phyloP scores from a whole-genome alignment of 1,284 basidiomycete species.

The Stygiomarasmius scandens region DNA sequence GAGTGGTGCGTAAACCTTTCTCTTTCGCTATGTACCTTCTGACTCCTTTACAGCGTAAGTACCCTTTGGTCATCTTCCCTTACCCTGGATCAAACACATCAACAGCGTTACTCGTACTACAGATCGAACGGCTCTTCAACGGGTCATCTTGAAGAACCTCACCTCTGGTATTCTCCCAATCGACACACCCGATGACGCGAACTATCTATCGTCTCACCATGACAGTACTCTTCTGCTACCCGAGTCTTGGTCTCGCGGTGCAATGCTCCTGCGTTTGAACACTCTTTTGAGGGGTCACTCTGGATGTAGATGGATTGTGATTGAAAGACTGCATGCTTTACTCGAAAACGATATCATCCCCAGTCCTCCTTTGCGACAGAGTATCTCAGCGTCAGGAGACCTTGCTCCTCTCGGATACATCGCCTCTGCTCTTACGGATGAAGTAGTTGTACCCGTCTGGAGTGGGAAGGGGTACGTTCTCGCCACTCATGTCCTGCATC shows the following conservation, averaged over 20 bases:
- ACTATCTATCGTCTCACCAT: not conserved
- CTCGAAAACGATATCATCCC: slow-evolving; percentile 11
- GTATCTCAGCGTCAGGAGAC: slow-evolving; percentile 9
- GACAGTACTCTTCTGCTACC: slow-evolving; percentile 1
- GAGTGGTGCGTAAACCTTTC: not conserved
- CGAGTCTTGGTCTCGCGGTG: slow-evolving; percentile 4
- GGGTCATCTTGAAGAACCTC: not conserved
- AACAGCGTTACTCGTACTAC: not conserved
- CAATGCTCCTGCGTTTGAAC: slow-evolving; percentile 12
- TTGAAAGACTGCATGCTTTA: slow-evolving; percentile 7
- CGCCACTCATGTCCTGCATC: not conserved
- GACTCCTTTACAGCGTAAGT: not conserved
- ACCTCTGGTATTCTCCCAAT: not conserved
- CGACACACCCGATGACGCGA: not conserved
- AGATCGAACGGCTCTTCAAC: not conserved
- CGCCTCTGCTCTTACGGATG: not conserved
- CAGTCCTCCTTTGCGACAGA: slow-evolving; percentile 5
- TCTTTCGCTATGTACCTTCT: not conserved
- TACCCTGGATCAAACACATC: not conserved
- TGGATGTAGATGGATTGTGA: slow-evolving; percentile 7
- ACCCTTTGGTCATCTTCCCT: not conserved
- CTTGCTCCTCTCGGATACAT: slow-evolving; percentile 7
- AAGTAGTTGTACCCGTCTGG: not conserved
- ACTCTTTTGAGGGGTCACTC: slow-evolving; percentile 13
- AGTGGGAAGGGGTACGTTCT: slow-evolving; percentile 1